Base-by-base conservation (phyloP, 2,329 filamentous ascomycete genomes). In the Cercospora sesami region DNA sequence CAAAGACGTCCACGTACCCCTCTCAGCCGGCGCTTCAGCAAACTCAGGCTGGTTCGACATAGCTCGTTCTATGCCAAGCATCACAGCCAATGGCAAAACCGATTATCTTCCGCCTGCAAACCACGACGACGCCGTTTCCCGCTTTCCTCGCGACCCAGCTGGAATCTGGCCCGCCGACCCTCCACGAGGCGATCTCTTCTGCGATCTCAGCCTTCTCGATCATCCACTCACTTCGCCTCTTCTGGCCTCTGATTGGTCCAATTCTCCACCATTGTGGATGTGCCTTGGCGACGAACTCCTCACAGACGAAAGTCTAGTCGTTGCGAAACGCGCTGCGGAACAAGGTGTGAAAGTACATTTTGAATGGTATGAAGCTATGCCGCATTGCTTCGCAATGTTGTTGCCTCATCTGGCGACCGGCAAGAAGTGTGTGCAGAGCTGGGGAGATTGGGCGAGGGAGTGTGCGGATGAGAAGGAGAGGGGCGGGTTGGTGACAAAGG, bases 351-450 rank as follows among this genome's bases (percentile, higher is more conserved):
- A 74, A 0, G 86, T 94, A 0, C 83, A 87, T 3, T 90, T 89
- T 74, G 87, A 91, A 76, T 87, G 92, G 79, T 95, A 89, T 76
- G 89, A 93, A 77, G 90, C 87, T 3, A 94, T 94, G 91, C 91
- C 92, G 64, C 91, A 94, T 79, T 88, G 87, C 72, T 94, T 85
- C 71, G 78, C 75, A 0, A 79, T 83, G 79, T 68, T 84, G 65
- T 68, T 84, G 4, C 80, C 81, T n/a, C 66, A 71, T 1, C 64
- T 78, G 2, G 60, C 70, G 3, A 78, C 70, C 0, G 72, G 75
- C 6, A 67, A 74, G 6, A 69, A 78, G 63, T 80, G 80, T 74
- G 72, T 81, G 21, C 74, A 73, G 6, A 78, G 78, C 55, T 81
- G 78, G 74, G 79, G 75, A 0, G 69, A 70, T 5, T 79, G 78